Evolutionary conservation across 2,329 filamentous ascomycete genomes (phyloP).

Genomic region (Epichloe amarillans): DNA sequence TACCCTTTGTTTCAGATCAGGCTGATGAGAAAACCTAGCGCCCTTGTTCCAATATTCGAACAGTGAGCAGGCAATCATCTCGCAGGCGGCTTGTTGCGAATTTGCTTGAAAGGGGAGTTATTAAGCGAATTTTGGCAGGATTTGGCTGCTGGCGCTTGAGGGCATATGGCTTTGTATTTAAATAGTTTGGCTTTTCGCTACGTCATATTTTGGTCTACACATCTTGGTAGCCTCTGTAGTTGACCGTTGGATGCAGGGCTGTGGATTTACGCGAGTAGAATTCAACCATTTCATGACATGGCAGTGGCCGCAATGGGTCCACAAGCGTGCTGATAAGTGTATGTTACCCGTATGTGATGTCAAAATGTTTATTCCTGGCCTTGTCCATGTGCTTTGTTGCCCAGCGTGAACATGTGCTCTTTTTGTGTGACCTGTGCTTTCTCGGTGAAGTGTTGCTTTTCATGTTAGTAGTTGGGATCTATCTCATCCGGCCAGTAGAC

Average conservation of each 20-base stretch:
- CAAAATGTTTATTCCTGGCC: background rate
- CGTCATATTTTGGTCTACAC: slow-evolving; percentile 11
- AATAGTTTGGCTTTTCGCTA: background rate
- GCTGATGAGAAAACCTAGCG: background rate
- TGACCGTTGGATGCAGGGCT: background rate
- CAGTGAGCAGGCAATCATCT: background rate
- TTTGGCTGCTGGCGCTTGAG: slow-evolving; percentile 21
- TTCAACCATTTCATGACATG: background rate
- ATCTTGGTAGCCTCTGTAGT: slow-evolving; percentile 5
- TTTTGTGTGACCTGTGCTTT: background rate
- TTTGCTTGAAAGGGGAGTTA: slow-evolving; percentile 16
- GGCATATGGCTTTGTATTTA: slow-evolving; percentile 20
- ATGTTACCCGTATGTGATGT: background rate
- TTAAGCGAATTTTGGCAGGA: slow-evolving; percentile 14
- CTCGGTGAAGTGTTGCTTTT: background rate
- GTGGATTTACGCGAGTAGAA: background rate
- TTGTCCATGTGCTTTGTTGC: background rate
- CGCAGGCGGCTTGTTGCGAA: slow-evolving; percentile 10
- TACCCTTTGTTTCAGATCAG: background rate
- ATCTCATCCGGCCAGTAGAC: background rate
- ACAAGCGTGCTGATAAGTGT: too few relatives aligned
- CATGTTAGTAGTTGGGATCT: background rate
- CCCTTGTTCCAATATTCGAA: background rate
- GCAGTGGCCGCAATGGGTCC: background rate
- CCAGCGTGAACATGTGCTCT: background rate